Base-by-base conservation (phyloP, 257 asterid genomes). In the Primulina huaijiensis region DNA sequence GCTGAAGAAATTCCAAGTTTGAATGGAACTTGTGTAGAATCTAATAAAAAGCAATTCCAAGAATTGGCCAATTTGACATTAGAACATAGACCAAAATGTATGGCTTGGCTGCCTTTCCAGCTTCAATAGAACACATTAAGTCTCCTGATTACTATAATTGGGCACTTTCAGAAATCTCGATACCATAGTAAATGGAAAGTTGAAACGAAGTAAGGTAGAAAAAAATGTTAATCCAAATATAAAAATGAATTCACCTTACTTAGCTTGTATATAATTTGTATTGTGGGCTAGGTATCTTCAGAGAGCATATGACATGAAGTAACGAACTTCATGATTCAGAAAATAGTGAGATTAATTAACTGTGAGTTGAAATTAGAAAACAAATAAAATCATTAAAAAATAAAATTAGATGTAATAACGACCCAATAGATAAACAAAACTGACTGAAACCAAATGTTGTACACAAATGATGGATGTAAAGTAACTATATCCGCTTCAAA, bases 291-390 rank as follows among this genome's bases (percentile, higher is more conserved):
- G 40, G 25, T 65, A 9, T 23, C 60, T 73, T 58, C 35, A 61
- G 30, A 50, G 53, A 9, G 40, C 69, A 68, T 53, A 56, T 58
- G 52, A 69, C 69, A 64, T 27, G 31, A 55, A 27, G 23, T 10
- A 43, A 43, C 2, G n/a, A 12, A 12, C 53, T 12, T 34, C 17
- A 31, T 69, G 59, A 72, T 63, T 14, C 64, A 4, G 23, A 21
- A 34, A 58, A 40, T 58, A 23, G 67, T 57, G 25, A 23, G 25
- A 23, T 23, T 23, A 23, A 23, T 23, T 23, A 23, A 23, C 25
- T 23, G 25, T 23, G 25, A 23, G 25, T 14, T 53, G 50, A 25
- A 58, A 66, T 5, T 65, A 62, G 37, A 70, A 46, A 66, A 21
- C 9, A 6, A 58, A 64, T 27, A 29, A 30, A 62, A 34, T 23